phyloP scores from a whole-genome alignment of 345 rosid genomes.

The Linum usitatissimum region DNA sequence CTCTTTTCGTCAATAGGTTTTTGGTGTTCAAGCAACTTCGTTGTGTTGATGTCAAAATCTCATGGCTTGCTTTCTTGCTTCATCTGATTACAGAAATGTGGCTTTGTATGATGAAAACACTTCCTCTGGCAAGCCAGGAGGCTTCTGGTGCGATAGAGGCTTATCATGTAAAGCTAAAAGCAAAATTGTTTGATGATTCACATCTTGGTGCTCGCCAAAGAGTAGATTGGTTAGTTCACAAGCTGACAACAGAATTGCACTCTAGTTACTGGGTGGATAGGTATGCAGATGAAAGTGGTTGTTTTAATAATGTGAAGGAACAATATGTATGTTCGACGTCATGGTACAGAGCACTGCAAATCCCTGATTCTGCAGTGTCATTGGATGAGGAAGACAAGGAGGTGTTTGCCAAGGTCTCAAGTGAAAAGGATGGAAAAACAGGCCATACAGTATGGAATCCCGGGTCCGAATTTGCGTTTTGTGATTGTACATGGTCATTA shows the following conservation, averaged over 20 bases:
- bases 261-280: slow-evolving; percentile 91
- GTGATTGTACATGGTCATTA: slow-evolving; percentile 83
- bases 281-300: slow-evolving; percentile 84
- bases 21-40: neutral
- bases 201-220: slow-evolving; percentile 88
- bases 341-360: slow-evolving; percentile 78
- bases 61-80: neutral
- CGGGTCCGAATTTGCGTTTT: slow-evolving; percentile 86
- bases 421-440: slow-evolving; percentile 46
- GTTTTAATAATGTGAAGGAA: slow-evolving; percentile 78
- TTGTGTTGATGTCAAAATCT: neutral
- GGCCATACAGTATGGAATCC: slow-evolving; percentile 75
- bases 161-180: slow-evolving; percentile 86
- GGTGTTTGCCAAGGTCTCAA: slow-evolving; percentile 53
- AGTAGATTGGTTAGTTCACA: slow-evolving; percentile 96
- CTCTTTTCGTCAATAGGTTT: slow-evolving; percentile 6
- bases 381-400: slow-evolving; percentile 32
- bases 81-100: slow-evolving; percentile 59
- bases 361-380: slow-evolving; percentile 70
- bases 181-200: slow-evolving; percentile 74
- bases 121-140: slow-evolving; percentile 97
- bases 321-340: slow-evolving; percentile 87
- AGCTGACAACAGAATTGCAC: slow-evolving; percentile 83
- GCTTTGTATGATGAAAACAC: slow-evolving; percentile 65
- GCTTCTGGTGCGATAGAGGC: slow-evolving; percentile 94